Evolutionary conservation across 208 protist species (phyloP).

Genomic region (Leptomonas pyrrhocoris): DNA sequence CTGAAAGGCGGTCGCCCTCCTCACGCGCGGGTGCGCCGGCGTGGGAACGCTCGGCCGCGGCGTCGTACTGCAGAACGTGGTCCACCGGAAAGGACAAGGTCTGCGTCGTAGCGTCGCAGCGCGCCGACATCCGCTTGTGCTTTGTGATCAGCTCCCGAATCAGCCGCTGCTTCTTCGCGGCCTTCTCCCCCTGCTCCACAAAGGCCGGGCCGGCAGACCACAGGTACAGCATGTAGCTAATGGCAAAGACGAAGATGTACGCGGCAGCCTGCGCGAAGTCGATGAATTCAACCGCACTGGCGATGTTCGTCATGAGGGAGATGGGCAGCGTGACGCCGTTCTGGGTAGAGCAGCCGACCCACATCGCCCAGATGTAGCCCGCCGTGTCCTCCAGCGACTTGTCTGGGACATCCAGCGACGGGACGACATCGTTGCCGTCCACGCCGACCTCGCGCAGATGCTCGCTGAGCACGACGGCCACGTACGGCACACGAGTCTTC

Average conservation of each 20-base stretch:
- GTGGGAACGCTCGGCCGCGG: neutral
- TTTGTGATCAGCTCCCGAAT: conserved; percentile 62
- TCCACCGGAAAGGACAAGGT: conserved; percentile 31
- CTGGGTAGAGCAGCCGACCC: conserved; percentile 66
- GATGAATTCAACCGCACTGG: conserved; percentile 58
- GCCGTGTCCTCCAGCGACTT: conserved; percentile 62
- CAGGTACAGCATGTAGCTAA: conserved; percentile 52
- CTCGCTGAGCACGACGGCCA: conserved; percentile 66
- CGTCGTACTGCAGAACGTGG: conserved; percentile 6
- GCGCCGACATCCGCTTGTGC: conserved; percentile 45
- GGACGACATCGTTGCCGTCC: conserved; percentile 58
- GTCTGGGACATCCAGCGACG: conserved; percentile 46
- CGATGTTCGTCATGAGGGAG: conserved; percentile 68
- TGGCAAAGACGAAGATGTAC: conserved; percentile 83
- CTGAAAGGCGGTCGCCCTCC: conserved; percentile 10
- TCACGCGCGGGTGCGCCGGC: neutral
- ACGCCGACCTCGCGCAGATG: conserved; percentile 46
- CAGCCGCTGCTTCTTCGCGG: conserved; percentile 46
- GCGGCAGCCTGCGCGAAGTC: conserved; percentile 49
- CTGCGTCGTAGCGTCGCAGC: conserved; percentile 69
- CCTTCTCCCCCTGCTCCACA: conserved; percentile 57
- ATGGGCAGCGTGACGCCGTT: conserved; percentile 84
- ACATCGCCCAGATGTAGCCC: conserved; percentile 58
- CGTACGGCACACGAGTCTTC: conserved; percentile 45
- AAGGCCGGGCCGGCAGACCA: conserved; percentile 62